phyloP scores from a whole-genome alignment of 495 filamentous ascomycete genomes.

The Talaromyces trachyspermus region DNA sequence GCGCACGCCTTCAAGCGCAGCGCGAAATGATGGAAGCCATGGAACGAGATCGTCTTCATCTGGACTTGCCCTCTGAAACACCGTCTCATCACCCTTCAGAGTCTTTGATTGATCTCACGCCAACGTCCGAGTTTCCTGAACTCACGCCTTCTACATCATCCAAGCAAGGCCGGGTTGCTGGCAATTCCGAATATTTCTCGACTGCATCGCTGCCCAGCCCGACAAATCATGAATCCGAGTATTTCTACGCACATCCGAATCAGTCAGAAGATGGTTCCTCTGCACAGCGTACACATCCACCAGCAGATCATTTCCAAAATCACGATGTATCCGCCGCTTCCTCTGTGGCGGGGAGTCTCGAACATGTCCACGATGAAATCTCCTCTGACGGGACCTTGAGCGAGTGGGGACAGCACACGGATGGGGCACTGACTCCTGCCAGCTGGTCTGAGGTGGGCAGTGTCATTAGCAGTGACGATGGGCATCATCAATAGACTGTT shows the following conservation, averaged over 20 bases:
- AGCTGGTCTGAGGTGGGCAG: constrained; percentile 79
- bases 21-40: constrained; percentile 6
- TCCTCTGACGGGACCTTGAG: constrained; percentile 57
- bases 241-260: constrained; percentile 30
- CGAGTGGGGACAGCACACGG: constrained; percentile 43
- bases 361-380: constrained; percentile 26
- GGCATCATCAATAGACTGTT: constrained; percentile 21
- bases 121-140: constrained; percentile 36
- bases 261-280: constrained; percentile 23
- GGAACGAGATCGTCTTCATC: constrained; percentile 15
- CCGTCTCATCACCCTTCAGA: constrained; percentile 31
- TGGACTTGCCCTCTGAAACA: constrained; percentile 29
- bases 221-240: constrained; percentile 19
- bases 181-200: constrained; percentile 12
- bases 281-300: constrained; percentile 16
- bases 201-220: constrained; percentile 11
- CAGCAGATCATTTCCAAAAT: constrained; percentile 16
- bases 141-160: constrained; percentile 4
- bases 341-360: constrained; percentile 30
- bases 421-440: constrained; percentile 54
- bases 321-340: constrained; percentile 23
- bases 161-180: constrained; percentile 9
- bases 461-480: constrained; percentile 51
- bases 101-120: constrained; percentile 38
- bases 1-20: constrained; percentile 8